Evolutionary conservation across 73 alveolate species (phyloP).

Genomic region (Tetrahymena thermophila): DNA sequence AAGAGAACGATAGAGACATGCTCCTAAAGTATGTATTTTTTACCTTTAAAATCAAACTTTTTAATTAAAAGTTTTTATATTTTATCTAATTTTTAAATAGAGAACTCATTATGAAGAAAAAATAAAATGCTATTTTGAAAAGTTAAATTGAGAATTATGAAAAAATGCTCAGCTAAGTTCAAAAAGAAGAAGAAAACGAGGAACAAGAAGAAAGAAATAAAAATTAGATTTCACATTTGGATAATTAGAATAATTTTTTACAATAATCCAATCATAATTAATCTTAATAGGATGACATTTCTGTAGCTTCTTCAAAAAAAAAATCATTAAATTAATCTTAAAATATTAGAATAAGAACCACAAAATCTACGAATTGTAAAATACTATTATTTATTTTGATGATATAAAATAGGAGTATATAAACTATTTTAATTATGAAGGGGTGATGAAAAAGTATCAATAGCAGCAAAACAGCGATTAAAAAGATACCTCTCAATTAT

Average conservation of each 20-base stretch:
- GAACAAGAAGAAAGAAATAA: not conserved
- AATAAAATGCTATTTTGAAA: conserved; percentile 31
- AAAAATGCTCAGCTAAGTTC: conserved; percentile 7
- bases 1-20: conserved; percentile 43
- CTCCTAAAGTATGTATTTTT: not conserved
- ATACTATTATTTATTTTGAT: too few relatives aligned
- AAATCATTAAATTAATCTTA: not conserved
- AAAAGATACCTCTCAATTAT: not conserved
- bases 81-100: not conserved
- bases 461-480: not conserved
- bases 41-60: not conserved
- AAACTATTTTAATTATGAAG: not conserved
- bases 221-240: not conserved
- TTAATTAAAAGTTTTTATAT: not conserved
- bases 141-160: conserved; percentile 21
- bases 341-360: not conserved
- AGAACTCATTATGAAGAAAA: conserved; percentile 36
- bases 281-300: not conserved
- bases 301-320: not conserved
- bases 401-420: too few relatives aligned
- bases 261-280: not conserved
- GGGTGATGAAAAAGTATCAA: not conserved
- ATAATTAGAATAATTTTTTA: not conserved
- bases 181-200: conserved; percentile 25
- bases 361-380: not conserved